These are phyloP conservation scores for Phycomyces nitens DNA, from an alignment of 192 early-diverging fungal genomes.

Conservation along the genomic window DNA sequence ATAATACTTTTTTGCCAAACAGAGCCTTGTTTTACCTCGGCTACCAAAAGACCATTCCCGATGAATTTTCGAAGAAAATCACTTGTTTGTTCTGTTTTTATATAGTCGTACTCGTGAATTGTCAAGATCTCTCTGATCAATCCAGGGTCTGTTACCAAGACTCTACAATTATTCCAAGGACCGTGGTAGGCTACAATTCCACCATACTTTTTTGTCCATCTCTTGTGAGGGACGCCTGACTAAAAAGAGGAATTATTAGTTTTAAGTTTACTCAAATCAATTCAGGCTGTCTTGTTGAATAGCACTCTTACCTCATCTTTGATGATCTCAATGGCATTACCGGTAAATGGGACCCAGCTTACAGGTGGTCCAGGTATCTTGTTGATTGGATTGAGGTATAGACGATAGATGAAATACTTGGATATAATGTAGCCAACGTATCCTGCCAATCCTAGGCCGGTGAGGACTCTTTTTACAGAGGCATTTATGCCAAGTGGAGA, in stretches of 20 bases:
- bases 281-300: neutral
- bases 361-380: constrained; percentile 50
- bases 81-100: constrained; percentile 31
- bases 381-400: constrained; percentile 39
- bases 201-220: constrained; percentile 50
- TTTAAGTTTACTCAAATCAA: neutral
- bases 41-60: constrained; percentile 48
- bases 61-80: constrained; percentile 35
- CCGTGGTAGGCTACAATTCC: constrained; percentile 46
- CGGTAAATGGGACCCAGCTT: constrained; percentile 37
- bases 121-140: constrained; percentile 43
- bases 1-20: neutral
- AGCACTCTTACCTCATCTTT: constrained; percentile 31
- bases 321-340: constrained; percentile 43
- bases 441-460: constrained; percentile 4
- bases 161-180: constrained; percentile 34
- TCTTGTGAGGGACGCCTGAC: constrained; percentile 37
- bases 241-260: neutral
- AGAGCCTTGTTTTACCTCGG: constrained; percentile 34
- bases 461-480: neutral
- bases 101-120: constrained; percentile 43
- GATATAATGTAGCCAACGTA: constrained; percentile 32
- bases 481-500: constrained; percentile 7
- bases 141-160: constrained; percentile 48
- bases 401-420: constrained; percentile 34